A percentile compares a stretch with the other conserved stretches of the same genome.
Evolutionary conservation across 306 rosid genomes (phyloP).

Genomic region (Malus asiatica): DNA sequence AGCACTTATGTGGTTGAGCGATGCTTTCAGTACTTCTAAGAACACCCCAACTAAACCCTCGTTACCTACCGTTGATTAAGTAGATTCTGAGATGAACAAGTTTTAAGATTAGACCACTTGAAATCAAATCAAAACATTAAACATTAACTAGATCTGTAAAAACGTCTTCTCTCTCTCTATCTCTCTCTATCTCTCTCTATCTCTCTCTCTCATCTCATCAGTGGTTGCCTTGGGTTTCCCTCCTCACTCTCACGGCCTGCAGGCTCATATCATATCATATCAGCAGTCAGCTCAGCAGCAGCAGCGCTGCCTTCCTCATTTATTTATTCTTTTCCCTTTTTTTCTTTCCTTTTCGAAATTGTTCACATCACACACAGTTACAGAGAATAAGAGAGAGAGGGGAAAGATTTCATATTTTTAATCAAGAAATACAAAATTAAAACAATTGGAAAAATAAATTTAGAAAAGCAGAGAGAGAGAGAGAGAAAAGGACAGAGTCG

Average conservation of each 20-base stretch:
- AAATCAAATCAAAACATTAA: background rate
- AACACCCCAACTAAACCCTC: background rate
- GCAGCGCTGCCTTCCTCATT: constrained; percentile 9
- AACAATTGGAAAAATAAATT: background rate
- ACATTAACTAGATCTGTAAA: background rate
- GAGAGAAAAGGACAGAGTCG: constrained; percentile 4
- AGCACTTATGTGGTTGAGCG: background rate
- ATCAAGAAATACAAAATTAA: background rate
- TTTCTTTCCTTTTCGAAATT: constrained; percentile 12
- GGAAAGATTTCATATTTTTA: background rate
- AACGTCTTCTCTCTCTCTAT: background rate
- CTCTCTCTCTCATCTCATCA: background rate
- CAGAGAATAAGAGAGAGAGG: background rate
- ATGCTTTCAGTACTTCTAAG: no score
- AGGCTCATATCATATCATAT: constrained; percentile 7
- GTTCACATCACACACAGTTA: constrained; percentile 46
- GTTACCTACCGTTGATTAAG: background rate
- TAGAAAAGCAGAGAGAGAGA: background rate
- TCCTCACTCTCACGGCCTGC: background rate
- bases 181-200: background rate
- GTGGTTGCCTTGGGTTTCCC: constrained; percentile 15
- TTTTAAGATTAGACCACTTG: background rate
- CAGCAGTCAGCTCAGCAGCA: constrained; percentile 1
- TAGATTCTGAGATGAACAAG: background rate
- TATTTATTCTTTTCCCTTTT: constrained; percentile 10